Percentiles rank a stretch among this genome's conserved stretches.
phyloP scores from a whole-genome alignment of 805 yeast species.

The Metschnikowia cerradonensis region DNA sequence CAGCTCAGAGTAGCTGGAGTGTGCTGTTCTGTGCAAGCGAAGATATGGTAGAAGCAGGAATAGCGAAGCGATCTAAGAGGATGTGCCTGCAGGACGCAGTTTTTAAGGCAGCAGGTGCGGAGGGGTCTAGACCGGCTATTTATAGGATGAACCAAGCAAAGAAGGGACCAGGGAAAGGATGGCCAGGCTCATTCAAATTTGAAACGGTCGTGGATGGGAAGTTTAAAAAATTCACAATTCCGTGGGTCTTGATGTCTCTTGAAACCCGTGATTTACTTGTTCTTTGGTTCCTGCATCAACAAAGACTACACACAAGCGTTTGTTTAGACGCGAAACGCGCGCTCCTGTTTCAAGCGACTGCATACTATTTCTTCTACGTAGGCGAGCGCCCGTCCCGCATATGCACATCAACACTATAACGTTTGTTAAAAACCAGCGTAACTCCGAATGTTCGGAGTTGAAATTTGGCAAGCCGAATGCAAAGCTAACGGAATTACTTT shows the following conservation, averaged over 20 bases:
- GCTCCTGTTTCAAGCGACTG: neutral
- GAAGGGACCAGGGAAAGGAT: neutral
- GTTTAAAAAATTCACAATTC: neutral
- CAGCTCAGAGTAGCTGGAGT: neutral
- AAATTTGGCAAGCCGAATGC: neutral
- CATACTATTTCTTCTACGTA: neutral
- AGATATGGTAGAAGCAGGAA: conserved; percentile 1
- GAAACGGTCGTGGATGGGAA: neutral
- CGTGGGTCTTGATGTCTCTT: neutral
- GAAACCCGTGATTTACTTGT: neutral
- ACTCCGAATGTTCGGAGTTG: neutral
- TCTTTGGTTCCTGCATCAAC: conserved; percentile 2
- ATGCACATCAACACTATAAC: conserved; percentile 2
- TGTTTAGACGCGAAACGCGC: conserved; percentile 3
- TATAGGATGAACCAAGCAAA: neutral
- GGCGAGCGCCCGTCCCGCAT: conserved; percentile 1
- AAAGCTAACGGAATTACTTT: too few species aligned
- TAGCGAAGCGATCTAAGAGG: conserved; percentile 2
- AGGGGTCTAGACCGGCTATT: conserved; percentile 4
- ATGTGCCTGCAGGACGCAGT: conserved; percentile 1
- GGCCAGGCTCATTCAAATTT: neutral
- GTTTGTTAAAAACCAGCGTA: neutral
- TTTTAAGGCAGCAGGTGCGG: conserved; percentile 1
- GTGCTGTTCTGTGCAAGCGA: conserved; percentile 1
- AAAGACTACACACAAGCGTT: neutral